Base-by-base conservation (phyloP, 345 rosid genomes). In the Brassica incana region DNA sequence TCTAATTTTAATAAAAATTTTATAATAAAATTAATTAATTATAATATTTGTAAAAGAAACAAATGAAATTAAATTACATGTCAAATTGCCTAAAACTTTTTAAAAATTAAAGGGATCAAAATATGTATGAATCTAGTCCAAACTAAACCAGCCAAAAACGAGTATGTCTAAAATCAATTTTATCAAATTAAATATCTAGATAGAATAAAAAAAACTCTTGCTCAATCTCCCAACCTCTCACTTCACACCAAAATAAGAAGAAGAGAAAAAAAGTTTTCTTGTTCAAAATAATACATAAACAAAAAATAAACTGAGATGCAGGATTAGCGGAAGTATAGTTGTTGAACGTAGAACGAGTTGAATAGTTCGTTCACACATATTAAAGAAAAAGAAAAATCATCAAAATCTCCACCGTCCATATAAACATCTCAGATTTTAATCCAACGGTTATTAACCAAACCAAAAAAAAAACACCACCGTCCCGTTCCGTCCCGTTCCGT, bases 321-420 rank as follows among this genome's bases (percentile, higher is more conserved):
- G 62, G 30, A 66, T 16, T 43, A 72, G 67, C 73, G 77, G 73
- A 78, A 72, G 73, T 58, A 70, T 79, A 16, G 82, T 79, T 68
- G 78, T 73, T 79, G 82, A 73, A 78, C 73, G 6, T 67, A 9
- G 59, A 73, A 79, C 74, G 79, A 69, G 79, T 75, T 80, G 65
- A 64, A 54, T 75, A 67, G 60, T 70, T 23, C 25, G 25, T 23
- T 54, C 23, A 33, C 23, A 56, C 63, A 58, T 2, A 43, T 7
- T 25, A 3, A 23, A 20, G 10, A 62, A 3, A 5, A 36, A 50
- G n/a, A 12, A 8, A 61, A 10, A 61, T 2, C 48, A 61, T 2
- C 35, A 54, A 72, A 77, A 82, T 85, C 78, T 62, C 52, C 71
- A 50, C 77, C 74, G 48, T 74, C 71, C 78, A 33, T 75, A 45